Percentiles rank a stretch among this genome's conserved stretches.
Evolutionary conservation across 352 stramenopile species (phyloP).

Genomic region (Phytophthora pistaciae): DNA sequence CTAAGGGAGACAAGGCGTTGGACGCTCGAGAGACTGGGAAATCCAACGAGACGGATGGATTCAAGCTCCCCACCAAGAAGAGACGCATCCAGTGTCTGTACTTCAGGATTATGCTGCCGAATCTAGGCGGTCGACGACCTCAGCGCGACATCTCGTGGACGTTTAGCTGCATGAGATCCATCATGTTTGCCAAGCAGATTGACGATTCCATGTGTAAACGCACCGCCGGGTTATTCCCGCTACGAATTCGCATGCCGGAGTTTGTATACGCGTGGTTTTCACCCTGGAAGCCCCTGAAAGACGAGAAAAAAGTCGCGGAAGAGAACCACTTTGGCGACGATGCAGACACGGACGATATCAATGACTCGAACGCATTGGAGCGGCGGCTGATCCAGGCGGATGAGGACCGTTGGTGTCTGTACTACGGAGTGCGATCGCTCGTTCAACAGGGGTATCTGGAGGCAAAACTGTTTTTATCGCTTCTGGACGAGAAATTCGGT

Average conservation of each 20-base stretch:
- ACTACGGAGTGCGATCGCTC: constrained; percentile 92
- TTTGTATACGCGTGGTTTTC: constrained; percentile 95
- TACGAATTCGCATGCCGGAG: constrained; percentile 91
- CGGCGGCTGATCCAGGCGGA: constrained; percentile 74
- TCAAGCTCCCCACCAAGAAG: constrained; percentile 36
- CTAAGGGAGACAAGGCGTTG: constrained; percentile 17
- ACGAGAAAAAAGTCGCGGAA: constrained; percentile 63
- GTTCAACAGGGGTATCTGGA: constrained; percentile 90
- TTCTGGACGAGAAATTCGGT: constrained; percentile 94
- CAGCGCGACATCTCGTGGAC: constrained; percentile 87
- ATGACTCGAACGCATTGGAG: constrained; percentile 29
- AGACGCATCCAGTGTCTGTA: constrained; percentile 85
- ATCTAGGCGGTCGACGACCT: constrained; percentile 84
- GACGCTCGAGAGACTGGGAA: not conserved
- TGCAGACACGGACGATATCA: constrained; percentile 12
- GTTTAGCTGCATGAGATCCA: constrained; percentile 90
- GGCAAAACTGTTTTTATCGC: constrained; percentile 91
- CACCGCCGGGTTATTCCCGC: constrained; percentile 49
- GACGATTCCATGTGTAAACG: constrained; percentile 80
- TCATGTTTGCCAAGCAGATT: constrained; percentile 90
- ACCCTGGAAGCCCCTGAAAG: constrained; percentile 67
- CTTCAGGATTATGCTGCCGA: constrained; percentile 93
- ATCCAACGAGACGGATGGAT: constrained; percentile 13
- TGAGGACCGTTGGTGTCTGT: constrained; percentile 93
- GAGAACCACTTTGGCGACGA: constrained; percentile 3